Evolutionary conservation across 192 early-diverging fungal species (phyloP).

Genomic region (Gryganskiella cystojenkinii): DNA sequence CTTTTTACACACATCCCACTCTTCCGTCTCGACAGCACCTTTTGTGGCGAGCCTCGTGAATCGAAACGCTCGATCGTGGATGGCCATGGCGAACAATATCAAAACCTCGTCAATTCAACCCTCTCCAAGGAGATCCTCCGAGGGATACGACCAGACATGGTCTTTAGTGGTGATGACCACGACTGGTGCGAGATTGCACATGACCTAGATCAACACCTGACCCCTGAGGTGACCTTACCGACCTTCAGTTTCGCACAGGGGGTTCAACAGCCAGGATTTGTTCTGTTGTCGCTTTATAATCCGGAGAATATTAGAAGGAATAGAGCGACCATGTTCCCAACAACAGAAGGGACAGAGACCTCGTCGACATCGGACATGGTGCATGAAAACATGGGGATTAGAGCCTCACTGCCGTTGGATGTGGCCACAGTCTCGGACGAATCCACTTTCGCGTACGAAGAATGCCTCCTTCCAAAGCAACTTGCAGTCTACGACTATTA

Average conservation of each 20-base stretch:
- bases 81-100: slow-evolving; percentile 86
- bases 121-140: slow-evolving; percentile 67
- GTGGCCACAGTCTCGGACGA: slow-evolving; percentile 15
- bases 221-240: slow-evolving; percentile 61
- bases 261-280: slow-evolving; percentile 64
- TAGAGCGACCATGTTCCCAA: neutral
- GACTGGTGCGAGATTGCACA: slow-evolving; percentile 81
- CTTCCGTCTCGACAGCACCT: slow-evolving; percentile 67
- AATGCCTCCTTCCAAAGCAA: slow-evolving; percentile 78
- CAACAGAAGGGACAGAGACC: slow-evolving; percentile 59
- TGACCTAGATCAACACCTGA: neutral
- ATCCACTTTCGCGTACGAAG: slow-evolving; percentile 52
- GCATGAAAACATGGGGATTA: no score
- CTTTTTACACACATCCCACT: slow-evolving; percentile 88
- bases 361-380: no score
- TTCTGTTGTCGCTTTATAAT: slow-evolving; percentile 39
- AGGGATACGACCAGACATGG: slow-evolving; percentile 64
- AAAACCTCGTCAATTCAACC: slow-evolving; percentile 75
- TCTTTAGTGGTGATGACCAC: slow-evolving; percentile 94
- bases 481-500: slow-evolving; percentile 63
- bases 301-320: slow-evolving; percentile 12
- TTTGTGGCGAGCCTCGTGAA: slow-evolving; percentile 77
- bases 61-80: slow-evolving; percentile 55
- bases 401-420: slow-evolving; percentile 60
- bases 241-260: slow-evolving; percentile 80